These are phyloP conservation scores for Boletus vermiculosoides DNA, from an alignment of 768 basidiomycete species.

Conservation along the genomic window DNA sequence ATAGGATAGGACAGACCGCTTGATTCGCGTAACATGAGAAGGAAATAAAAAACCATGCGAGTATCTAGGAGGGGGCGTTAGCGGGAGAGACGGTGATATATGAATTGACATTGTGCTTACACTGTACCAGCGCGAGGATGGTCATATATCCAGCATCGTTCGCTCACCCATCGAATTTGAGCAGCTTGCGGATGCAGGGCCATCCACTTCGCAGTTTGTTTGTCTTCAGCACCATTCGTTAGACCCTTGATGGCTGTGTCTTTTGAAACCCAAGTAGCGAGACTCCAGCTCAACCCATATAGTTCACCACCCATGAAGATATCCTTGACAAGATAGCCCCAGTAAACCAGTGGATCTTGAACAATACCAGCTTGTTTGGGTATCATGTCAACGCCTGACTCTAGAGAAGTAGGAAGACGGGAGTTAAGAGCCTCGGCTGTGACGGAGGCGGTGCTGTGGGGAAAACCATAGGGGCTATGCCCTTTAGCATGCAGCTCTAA, in stretches of 20 bases:
- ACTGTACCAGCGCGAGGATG: constrained; percentile 94
- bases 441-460: constrained; percentile 9
- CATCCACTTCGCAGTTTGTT: constrained; percentile 93
- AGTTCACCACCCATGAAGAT: constrained; percentile 95
- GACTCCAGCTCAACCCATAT: constrained; percentile 85
- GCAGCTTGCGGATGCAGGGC: constrained; percentile 72
- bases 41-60: constrained; percentile 96
- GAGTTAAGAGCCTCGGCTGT: neutral
- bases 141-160: constrained; percentile 97
- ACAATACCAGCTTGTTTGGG: constrained; percentile 10
- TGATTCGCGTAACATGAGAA: constrained; percentile 73
- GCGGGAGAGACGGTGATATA: constrained; percentile 2
- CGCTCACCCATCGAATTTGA: constrained; percentile 85
- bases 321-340: constrained; percentile 90
- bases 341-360: constrained; percentile 75
- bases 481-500: constrained; percentile 60
- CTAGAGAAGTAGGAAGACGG: neutral
- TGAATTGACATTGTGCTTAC: constrained; percentile 44
- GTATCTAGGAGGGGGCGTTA: constrained; percentile 53
- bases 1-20: constrained; percentile 51
- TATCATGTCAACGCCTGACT: neutral
- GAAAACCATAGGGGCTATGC: constrained; percentile 25
- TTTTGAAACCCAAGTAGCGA: constrained; percentile 84
- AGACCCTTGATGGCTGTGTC: constrained; percentile 65
- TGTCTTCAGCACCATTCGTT: constrained; percentile 86